Evolutionary conservation across 768 basidiomycete genomes (phyloP).

Genomic region (Pisolithus albus): DNA sequence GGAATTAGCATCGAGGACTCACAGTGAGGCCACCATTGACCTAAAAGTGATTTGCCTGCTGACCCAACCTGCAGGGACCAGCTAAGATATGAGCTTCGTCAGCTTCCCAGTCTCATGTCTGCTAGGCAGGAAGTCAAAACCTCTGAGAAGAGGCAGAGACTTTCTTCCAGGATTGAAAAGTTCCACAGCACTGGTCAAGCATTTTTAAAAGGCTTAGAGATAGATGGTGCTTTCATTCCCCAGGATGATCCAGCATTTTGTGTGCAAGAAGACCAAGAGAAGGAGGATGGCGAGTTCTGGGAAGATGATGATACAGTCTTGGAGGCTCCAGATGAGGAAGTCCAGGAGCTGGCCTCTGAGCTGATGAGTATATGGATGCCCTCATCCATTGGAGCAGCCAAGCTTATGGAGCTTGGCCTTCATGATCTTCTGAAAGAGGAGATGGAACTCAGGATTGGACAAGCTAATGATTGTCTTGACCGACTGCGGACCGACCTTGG

Average conservation of each 20-base stretch:
- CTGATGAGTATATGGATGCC: conserved; percentile 4
- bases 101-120: background rate
- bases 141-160: background rate
- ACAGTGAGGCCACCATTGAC: background rate
- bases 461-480: conserved; percentile 3
- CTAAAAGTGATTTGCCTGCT: background rate
- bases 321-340: background rate
- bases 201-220: background rate
- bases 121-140: background rate
- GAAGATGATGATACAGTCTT: background rate
- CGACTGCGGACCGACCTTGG: background rate
- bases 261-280: background rate
- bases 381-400: background rate
- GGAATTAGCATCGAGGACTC: background rate
- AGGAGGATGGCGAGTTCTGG: background rate
- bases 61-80: background rate
- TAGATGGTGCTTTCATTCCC: background rate
- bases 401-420: background rate
- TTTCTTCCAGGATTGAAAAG: background rate
- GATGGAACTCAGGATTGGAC: conserved; percentile 1
- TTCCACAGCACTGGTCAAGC: background rate
- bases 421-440: background rate
- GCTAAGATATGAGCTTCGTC: background rate
- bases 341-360: background rate
- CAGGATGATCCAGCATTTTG: background rate